phyloP scores from a whole-genome alignment of 805 yeast species.

The Kurtzmaniella cleridarum region DNA sequence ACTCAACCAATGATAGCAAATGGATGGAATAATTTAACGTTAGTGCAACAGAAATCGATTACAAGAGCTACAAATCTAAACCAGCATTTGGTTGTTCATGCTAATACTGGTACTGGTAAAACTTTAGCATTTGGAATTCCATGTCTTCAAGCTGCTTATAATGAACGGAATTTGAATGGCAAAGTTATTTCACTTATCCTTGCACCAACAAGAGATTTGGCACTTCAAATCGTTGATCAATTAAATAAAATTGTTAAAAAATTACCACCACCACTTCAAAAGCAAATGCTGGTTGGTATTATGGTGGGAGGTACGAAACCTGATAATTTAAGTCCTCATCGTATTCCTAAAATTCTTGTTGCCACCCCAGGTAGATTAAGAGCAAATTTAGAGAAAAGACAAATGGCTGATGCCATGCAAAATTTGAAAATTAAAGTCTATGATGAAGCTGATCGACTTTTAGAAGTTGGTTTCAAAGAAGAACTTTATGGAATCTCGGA shows the following conservation, averaged over 20 bases:
- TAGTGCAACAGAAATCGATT: conserved; percentile 63
- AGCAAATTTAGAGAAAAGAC: conserved; percentile 48
- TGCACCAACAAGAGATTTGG: conserved; percentile 90
- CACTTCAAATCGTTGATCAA: conserved; percentile 72
- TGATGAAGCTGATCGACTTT: conserved; percentile 88
- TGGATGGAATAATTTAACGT: conserved; percentile 52
- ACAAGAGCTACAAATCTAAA: conserved; percentile 48
- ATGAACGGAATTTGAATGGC: conserved; percentile 37
- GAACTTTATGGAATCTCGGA: conserved; percentile 46
- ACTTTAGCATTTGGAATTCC: conserved; percentile 88
- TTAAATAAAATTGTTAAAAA: conserved; percentile 39
- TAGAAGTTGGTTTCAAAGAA: conserved; percentile 74
- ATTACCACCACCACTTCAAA: conserved; percentile 14
- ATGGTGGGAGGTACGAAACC: conserved; percentile 64
- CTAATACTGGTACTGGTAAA: conserved; percentile 95
- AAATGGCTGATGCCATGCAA: conserved; percentile 41
- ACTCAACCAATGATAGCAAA: conserved; percentile 32
- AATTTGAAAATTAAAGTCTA: conserved; percentile 61
- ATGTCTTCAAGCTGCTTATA: conserved; percentile 48
- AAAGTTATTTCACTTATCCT: conserved; percentile 51
- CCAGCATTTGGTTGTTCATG: conserved; percentile 76
- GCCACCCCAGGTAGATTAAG: conserved; percentile 87
- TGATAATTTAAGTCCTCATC: conserved; percentile 21
- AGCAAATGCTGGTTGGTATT: conserved; percentile 36
- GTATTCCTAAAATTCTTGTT: conserved; percentile 59